Conservation (phyloP, 306 rosid species). For the Castanea sativa region DNA sequence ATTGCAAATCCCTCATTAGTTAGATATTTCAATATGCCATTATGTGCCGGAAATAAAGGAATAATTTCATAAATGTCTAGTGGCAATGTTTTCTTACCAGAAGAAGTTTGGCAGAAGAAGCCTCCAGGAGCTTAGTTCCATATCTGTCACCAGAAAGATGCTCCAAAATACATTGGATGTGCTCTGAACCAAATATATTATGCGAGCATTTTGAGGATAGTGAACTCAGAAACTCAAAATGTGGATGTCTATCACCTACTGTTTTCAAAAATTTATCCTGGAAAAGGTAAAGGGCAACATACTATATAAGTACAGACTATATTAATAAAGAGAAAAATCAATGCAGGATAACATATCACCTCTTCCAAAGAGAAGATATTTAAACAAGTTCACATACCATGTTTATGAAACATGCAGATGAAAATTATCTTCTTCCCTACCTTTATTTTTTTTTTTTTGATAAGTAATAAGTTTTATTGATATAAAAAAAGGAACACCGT, state of each 20-base stretch:
- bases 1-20: neutral
- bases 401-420: neutral
- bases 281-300: constrained; percentile 9
- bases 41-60: neutral
- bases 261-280: constrained; percentile 68
- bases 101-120: constrained; percentile 65
- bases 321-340: neutral
- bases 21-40: constrained; percentile 2
- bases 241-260: constrained; percentile 53
- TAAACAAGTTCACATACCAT: neutral
- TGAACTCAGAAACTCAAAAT: constrained; percentile 58
- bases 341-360: neutral
- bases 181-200: constrained; percentile 75
- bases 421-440: neutral
- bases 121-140: constrained; percentile 48
- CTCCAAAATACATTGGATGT: constrained; percentile 52
- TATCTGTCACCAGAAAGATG: constrained; percentile 37
- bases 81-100: constrained; percentile 52
- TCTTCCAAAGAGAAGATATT: neutral
- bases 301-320: neutral
- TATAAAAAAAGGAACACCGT: too few relatives aligned
- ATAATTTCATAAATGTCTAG: constrained; percentile 15
- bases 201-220: constrained; percentile 79
- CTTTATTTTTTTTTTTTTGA: too few relatives aligned
- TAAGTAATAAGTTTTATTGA: too few relatives aligned